Base-by-base conservation (phyloP, 768 basidiomycete genomes). In the Psilocybe tampanensis region DNA sequence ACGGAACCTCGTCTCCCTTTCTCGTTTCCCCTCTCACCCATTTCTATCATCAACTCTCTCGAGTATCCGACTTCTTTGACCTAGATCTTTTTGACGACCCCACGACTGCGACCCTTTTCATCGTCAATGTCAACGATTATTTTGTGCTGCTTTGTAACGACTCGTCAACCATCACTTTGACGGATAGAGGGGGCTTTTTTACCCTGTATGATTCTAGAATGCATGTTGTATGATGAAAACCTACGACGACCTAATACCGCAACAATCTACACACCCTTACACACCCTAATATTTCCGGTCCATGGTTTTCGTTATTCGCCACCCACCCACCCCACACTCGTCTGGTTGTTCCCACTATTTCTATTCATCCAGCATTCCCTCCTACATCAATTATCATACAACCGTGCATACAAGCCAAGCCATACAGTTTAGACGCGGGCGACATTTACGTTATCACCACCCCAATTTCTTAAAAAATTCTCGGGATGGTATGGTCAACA, bases 201-300 rank as follows among this genome's bases (percentile, higher is more conserved):
- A n/a, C 47, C 55, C 55, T 63, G 61, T 62, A 60, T 62, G 63
- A 64, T 60, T 61, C 56, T 65, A 63, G 61, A 62, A 59, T 65
- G 64, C 63, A 65, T 65, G 64, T 63, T 65, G 64, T 63, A 65
- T 63, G 64, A 62, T 60, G 59, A 60, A 52, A 54, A 33, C 60
- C 57, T 44, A 58, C 58, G 54, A 62, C 58, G 49, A 59, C 57
- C 61, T 53, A 61, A 58, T 62, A 56, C 52, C 52, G 45, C 47
- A 55, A 22, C 26, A 45, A 19, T 52, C 44, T 21, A 52, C 33
- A 19, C 50, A 48, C 44, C 17, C 50, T 9, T 29, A 5, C 29
- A 29, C 53, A 47, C 29, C 34, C 57, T 61, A 52, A 52, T 58
- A 55, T 64, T 55, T 57, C 56, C 55, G 63, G 60, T 56, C 52